Conservation (phyloP, 768 basidiomycete genomes). For the Russula sp. region DNA sequence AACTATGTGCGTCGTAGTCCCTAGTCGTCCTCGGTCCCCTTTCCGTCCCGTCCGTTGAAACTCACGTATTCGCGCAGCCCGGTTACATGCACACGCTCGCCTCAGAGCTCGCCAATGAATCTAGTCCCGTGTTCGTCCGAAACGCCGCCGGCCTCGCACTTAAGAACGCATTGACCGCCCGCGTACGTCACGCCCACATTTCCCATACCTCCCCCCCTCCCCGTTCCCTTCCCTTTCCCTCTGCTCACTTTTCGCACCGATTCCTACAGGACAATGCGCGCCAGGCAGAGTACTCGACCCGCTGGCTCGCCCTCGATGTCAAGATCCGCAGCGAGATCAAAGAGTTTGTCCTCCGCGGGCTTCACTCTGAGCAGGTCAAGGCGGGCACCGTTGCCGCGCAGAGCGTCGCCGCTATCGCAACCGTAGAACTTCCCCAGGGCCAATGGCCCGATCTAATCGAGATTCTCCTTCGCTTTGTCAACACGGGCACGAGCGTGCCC, state of each 20-base stretch:
- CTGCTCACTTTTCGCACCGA: conserved; percentile 13
- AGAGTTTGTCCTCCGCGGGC: conserved; percentile 74
- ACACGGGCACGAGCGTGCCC: conserved; percentile 62
- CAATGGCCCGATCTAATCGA: conserved; percentile 92
- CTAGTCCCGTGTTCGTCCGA: conserved; percentile 62
- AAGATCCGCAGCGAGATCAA: conserved; percentile 78
- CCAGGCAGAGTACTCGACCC: conserved; percentile 65
- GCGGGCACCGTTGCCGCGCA: conserved; percentile 88
- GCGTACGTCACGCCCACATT: conserved; percentile 48
- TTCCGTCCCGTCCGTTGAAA: conserved; percentile 18
- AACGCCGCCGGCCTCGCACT: conserved; percentile 96
- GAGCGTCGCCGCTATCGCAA: conserved; percentile 90
- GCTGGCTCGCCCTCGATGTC: conserved; percentile 75
- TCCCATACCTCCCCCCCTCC: conserved; percentile 22
- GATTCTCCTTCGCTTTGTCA: conserved; percentile 80
- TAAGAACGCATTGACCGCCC: conserved; percentile 89
- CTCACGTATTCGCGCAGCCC: conserved; percentile 47
- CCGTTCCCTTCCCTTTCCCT: too few relatives aligned
- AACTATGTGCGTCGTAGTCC: conserved; percentile 66
- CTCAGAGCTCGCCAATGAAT: conserved; percentile 75
- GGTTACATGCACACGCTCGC: conserved; percentile 92
- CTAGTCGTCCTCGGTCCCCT: conserved; percentile 11
- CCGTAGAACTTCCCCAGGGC: conserved; percentile 81
- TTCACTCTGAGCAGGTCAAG: conserved; percentile 63
- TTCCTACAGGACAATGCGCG: conserved; percentile 60